These are phyloP conservation scores for Tolypocladium tropicale DNA, from an alignment of 2,329 filamentous ascomycete genomes.

Conservation along the genomic window DNA sequence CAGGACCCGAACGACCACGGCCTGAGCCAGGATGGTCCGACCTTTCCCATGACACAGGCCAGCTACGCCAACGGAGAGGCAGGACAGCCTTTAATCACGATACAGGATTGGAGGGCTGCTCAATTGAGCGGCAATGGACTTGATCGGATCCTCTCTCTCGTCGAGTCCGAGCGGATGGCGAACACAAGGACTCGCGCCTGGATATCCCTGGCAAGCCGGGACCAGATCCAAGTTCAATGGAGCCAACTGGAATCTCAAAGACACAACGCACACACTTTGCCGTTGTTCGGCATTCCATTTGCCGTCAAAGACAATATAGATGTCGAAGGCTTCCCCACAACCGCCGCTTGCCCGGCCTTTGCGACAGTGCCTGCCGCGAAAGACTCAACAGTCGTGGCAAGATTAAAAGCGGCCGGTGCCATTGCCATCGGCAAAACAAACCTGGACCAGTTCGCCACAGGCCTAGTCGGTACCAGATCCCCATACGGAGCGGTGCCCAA, in stretches of 20 bases:
- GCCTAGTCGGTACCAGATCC: slow-evolving; percentile 49
- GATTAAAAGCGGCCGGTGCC: slow-evolving; percentile 40
- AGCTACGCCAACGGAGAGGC: not conserved
- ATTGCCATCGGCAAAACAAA: slow-evolving; percentile 49
- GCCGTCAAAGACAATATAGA: slow-evolving; percentile 49
- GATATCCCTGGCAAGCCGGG: slow-evolving; percentile 18
- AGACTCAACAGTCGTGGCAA: slow-evolving; percentile 37
- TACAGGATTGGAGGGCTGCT: slow-evolving; percentile 15
- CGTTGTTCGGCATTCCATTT: slow-evolving; percentile 47
- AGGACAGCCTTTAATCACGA: slow-evolving; percentile 5
- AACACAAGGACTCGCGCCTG: slow-evolving; percentile 16
- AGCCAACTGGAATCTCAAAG: not conserved
- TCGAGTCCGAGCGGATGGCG: slow-evolving; percentile 8
- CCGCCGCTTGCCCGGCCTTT: slow-evolving; percentile 40
- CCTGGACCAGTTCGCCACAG: slow-evolving; percentile 54
- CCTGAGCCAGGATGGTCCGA: not conserved
- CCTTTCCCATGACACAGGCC: not conserved
- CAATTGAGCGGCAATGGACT: slow-evolving; percentile 15
- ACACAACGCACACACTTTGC: slow-evolving; percentile 20
- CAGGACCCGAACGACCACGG: not conserved
- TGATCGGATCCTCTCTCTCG: slow-evolving; percentile 13
- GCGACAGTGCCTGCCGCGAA: slow-evolving; percentile 30
- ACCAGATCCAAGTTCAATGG: slow-evolving; percentile 13
- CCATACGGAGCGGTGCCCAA: slow-evolving; percentile 47
- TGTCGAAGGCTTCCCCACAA: slow-evolving; percentile 37